Conservation (phyloP, 768 basidiomycete genomes). For the Boletus reticuloceps region DNA sequence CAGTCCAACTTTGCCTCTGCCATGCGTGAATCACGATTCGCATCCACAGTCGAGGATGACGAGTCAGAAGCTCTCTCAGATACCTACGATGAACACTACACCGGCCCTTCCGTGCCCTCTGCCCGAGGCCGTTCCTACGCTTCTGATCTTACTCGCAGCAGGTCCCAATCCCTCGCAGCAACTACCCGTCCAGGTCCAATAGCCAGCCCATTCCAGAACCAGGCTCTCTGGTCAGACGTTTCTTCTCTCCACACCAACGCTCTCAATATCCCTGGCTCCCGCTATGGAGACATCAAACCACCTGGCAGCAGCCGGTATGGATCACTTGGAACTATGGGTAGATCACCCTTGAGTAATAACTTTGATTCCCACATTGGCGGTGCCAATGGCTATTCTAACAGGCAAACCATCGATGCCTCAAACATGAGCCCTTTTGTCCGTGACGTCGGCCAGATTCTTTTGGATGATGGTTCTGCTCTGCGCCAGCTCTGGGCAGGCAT, state of each 20-base stretch:
- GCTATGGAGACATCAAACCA: constrained; percentile 64
- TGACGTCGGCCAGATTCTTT: constrained; percentile 74
- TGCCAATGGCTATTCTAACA: constrained; percentile 46
- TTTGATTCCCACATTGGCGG: constrained; percentile 47
- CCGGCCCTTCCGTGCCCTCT: constrained; percentile 40
- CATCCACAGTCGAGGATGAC: constrained; percentile 81
- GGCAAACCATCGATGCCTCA: constrained; percentile 52
- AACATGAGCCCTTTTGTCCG: constrained; percentile 87
- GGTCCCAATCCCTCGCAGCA: constrained; percentile 74
- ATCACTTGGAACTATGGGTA: constrained; percentile 53
- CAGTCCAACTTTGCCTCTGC: constrained; percentile 58
- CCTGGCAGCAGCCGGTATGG: constrained; percentile 63
- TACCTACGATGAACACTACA: constrained; percentile 56
- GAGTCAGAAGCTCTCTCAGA: constrained; percentile 66
- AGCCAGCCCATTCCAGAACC: constrained; percentile 44
- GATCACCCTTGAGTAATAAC: constrained; percentile 53
- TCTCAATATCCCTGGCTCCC: constrained; percentile 50
- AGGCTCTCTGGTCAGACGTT: constrained; percentile 57
- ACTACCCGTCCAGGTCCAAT: constrained; percentile 50
- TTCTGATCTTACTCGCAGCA: constrained; percentile 64
- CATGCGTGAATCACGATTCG: constrained; percentile 67
- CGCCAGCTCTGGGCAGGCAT: constrained; percentile 76
- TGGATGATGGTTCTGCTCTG: constrained; percentile 71
- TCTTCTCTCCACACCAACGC: constrained; percentile 48
- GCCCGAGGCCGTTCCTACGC: constrained; percentile 59